Percentiles rank a stretch among this genome's conserved stretches.
Evolutionary conservation across 2,329 filamentous ascomycete species (phyloP).

Genomic region (Trichoderma cornu-damae): DNA sequence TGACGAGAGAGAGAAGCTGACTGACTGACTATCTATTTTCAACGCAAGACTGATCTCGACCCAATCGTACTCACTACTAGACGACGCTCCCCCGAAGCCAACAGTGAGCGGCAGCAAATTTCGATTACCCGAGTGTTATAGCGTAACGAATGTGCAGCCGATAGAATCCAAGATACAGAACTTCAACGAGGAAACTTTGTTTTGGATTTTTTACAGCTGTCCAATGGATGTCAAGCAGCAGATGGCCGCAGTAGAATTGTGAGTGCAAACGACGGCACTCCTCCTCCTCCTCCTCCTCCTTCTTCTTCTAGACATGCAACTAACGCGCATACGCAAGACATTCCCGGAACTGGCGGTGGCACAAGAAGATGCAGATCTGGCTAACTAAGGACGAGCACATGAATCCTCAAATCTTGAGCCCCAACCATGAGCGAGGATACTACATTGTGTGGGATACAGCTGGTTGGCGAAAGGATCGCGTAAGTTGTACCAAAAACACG

Average conservation of each 20-base stretch:
- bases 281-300: neutral
- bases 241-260: conserved; percentile 60
- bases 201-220: conserved; percentile 66
- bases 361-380: conserved; percentile 62
- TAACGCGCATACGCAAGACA: conserved; percentile 44
- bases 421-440: conserved; percentile 58
- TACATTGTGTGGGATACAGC: conserved; percentile 61
- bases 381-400: conserved; percentile 63
- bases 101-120: conserved; percentile 48
- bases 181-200: conserved; percentile 64
- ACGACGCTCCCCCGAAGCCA: conserved; percentile 54
- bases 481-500: conserved; percentile 35
- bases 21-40: neutral
- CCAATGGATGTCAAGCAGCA: conserved; percentile 59
- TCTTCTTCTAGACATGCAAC: neutral
- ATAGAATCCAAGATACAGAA: conserved; percentile 61
- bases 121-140: conserved; percentile 60
- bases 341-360: conserved; percentile 62
- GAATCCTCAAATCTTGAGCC: conserved; percentile 55
- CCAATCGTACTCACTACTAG: conserved; percentile 58
- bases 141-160: conserved; percentile 60
- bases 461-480: conserved; percentile 59
- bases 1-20: neutral
- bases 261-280: conserved; percentile 26
- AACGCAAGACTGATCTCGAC: conserved; percentile 49